A percentile compares a stretch with the other conserved stretches of the same genome.
Conservation (phyloP, 2,329 filamentous ascomycete species). For the Monosporascus sp. region DNA sequence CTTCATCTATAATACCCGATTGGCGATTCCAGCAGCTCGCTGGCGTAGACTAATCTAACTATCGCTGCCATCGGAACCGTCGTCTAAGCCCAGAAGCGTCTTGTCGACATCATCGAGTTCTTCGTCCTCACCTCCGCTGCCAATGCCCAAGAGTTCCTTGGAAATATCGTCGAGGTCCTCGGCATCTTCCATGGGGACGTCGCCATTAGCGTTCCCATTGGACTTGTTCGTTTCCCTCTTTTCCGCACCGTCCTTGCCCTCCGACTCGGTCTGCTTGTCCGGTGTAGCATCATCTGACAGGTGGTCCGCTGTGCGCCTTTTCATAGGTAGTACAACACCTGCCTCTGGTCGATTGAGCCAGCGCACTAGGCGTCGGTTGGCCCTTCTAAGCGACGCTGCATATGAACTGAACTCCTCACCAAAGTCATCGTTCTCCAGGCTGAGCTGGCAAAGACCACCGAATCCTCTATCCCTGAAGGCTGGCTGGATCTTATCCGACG, state of each 20-base stretch:
- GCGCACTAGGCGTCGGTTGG: constrained; percentile 59
- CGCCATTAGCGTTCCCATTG: constrained; percentile 35
- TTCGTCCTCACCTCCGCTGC: constrained; percentile 41
- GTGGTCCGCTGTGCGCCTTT: constrained; percentile 28
- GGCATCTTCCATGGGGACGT: constrained; percentile 39
- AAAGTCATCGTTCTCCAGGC: constrained; percentile 63
- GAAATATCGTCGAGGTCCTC: constrained; percentile 52
- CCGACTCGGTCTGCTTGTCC: constrained; percentile 20
- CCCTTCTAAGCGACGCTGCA: constrained; percentile 59
- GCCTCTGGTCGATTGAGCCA: constrained; percentile 53
- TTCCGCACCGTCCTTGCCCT: constrained; percentile 24
- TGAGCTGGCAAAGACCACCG: constrained; percentile 59
- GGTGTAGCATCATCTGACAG: constrained; percentile 17
- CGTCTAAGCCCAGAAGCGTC: constrained; percentile 25
- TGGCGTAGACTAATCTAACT: constrained; percentile 10
- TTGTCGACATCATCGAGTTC: constrained; percentile 29
- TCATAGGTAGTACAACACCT: constrained; percentile 42
- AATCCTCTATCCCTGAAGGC: constrained; percentile 52
- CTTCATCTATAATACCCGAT: background rate
- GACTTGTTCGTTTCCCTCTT: constrained; percentile 23
- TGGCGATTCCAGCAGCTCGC: background rate
- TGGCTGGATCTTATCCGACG: constrained; percentile 23
- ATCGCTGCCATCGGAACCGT: constrained; percentile 24
- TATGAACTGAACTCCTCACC: constrained; percentile 69
- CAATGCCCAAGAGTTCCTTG: constrained; percentile 44